These are phyloP conservation scores for Leptosphaerulina australis DNA, from an alignment of 2,329 filamentous ascomycete species.

Conservation along the genomic window DNA sequence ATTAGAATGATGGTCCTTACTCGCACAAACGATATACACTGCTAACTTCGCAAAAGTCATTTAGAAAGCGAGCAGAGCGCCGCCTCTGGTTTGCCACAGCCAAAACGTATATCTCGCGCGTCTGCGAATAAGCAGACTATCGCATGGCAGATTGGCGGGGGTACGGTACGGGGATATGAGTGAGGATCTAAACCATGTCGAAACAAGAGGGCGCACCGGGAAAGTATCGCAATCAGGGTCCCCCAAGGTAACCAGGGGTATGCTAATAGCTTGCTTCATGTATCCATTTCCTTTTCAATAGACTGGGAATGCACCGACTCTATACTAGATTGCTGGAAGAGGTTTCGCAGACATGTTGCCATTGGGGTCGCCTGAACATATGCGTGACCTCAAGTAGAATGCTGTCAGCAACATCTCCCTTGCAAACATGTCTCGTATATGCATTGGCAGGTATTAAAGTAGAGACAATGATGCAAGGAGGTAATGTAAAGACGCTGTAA, in stretches of 20 bases:
- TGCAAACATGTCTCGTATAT: slow-evolving; percentile 11
- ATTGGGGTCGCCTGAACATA: background rate
- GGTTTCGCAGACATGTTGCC: slow-evolving; percentile 2
- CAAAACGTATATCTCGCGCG: slow-evolving; percentile 2
- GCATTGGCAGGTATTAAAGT: background rate
- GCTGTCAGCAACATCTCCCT: slow-evolving; percentile 1
- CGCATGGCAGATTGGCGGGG: slow-evolving; percentile 9
- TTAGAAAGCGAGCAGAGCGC: slow-evolving; percentile 15
- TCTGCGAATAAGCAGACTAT: background rate
- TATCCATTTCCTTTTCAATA: slow-evolving; percentile 19
- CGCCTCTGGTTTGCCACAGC: slow-evolving; percentile 2
- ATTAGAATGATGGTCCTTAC: slow-evolving; percentile 11
- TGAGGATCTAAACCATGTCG: slow-evolving; percentile 8
- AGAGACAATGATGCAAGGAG: slow-evolving; percentile 2
- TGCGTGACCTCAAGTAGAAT: slow-evolving; percentile 1
- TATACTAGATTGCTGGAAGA: slow-evolving; percentile 4
- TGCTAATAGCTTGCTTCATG: slow-evolving; percentile 18
- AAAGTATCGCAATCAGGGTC: slow-evolving; percentile 7
- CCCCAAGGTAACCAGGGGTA: slow-evolving; percentile 9
- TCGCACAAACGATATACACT: slow-evolving; percentile 1
- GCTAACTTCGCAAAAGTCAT: background rate
- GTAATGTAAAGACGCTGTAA: background rate
- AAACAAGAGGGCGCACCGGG: slow-evolving; percentile 11
- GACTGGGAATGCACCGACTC: slow-evolving; percentile 14
- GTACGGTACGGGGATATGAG: slow-evolving; percentile 6